A percentile compares a stretch with the other conserved stretches of the same genome.
These are phyloP conservation scores for Hanseniaspora mollemarum DNA, from an alignment of 805 yeast genomes.

Conservation along the genomic window DNA sequence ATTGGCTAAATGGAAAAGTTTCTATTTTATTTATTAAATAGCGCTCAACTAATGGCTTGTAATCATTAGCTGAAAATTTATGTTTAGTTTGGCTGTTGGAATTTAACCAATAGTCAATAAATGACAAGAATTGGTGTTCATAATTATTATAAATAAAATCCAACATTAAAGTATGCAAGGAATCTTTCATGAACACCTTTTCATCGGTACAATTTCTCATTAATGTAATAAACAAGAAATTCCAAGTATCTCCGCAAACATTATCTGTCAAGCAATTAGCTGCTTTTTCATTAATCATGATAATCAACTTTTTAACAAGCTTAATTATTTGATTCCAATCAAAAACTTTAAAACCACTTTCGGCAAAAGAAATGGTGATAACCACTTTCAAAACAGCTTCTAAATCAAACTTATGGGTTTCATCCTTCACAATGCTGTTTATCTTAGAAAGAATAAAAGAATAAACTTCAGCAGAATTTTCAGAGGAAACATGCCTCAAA, in stretches of 20 bases:
- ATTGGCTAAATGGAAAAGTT: background rate
- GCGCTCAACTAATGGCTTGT: background rate
- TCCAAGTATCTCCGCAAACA: conserved; percentile 26
- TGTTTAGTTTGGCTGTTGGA: conserved; percentile 5
- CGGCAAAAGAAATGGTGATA: conserved; percentile 47
- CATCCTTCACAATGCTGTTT: conserved; percentile 17
- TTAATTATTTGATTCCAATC: conserved; percentile 36
- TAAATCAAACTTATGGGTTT: conserved; percentile 17
- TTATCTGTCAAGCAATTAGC: conserved; percentile 5
- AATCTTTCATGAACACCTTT: conserved; percentile 34
- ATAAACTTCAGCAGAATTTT: conserved; percentile 39
- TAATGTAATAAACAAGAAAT: conserved; percentile 39
- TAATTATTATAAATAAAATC: conserved; percentile 31
- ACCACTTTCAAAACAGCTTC: conserved; percentile 35
- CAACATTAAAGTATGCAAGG: conserved; percentile 35
- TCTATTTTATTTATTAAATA: background rate
- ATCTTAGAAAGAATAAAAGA: conserved; percentile 25
- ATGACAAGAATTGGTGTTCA: conserved; percentile 40
- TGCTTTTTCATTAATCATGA: background rate
- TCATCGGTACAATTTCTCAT: conserved; percentile 44
- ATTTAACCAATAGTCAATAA: conserved; percentile 30
- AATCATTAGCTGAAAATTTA: background rate
- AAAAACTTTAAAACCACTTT: conserved; percentile 53
- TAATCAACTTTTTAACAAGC: conserved; percentile 18
- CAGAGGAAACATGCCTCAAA: conserved; percentile 42